These are phyloP conservation scores for Arachis hypogaea DNA, from an alignment of 306 rosid species.

Conservation along the genomic window DNA sequence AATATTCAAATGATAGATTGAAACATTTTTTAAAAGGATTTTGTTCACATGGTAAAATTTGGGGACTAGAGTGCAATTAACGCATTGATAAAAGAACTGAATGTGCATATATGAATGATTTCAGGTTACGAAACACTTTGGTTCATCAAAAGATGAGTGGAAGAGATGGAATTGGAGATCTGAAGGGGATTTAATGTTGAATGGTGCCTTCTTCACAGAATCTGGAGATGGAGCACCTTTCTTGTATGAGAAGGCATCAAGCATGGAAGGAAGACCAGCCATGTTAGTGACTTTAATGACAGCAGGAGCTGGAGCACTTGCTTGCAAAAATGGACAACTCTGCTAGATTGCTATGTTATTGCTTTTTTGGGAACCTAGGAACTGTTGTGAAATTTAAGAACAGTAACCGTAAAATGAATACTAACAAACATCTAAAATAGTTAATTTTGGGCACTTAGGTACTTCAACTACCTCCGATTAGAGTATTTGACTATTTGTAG, in stretches of 20 bases:
- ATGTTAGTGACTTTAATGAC: slow-evolving; percentile 67
- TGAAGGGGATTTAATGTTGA: slow-evolving; percentile 67
- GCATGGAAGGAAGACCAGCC: slow-evolving; percentile 69
- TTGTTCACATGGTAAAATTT: too few species aligned
- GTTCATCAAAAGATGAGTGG: slow-evolving; percentile 56
- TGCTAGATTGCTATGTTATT: slow-evolving; percentile 28
- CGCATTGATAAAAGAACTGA: background rate
- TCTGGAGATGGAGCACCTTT: slow-evolving; percentile 57
- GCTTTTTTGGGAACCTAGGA: too few species aligned
- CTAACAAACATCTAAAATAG: too few species aligned
- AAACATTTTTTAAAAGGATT: too few species aligned
- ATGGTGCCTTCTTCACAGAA: slow-evolving; percentile 74
- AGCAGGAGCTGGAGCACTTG: slow-evolving; percentile 62
- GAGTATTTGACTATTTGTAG: too few species aligned
- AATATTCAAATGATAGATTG: too few species aligned
- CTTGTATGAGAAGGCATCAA: slow-evolving; percentile 68
- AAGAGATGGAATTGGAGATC: slow-evolving; percentile 90
- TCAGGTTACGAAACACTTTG: slow-evolving; percentile 66
- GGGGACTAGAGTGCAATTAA: too few species aligned
- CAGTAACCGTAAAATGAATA: too few species aligned
- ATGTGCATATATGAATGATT: background rate
- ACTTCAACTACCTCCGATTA: too few species aligned
- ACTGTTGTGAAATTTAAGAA: too few species aligned
- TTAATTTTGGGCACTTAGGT: too few species aligned
- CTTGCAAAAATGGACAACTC: slow-evolving; percentile 55